These are phyloP conservation scores for Torulaspora gathmanii DNA, from an alignment of 805 yeast species.

Conservation along the genomic window DNA sequence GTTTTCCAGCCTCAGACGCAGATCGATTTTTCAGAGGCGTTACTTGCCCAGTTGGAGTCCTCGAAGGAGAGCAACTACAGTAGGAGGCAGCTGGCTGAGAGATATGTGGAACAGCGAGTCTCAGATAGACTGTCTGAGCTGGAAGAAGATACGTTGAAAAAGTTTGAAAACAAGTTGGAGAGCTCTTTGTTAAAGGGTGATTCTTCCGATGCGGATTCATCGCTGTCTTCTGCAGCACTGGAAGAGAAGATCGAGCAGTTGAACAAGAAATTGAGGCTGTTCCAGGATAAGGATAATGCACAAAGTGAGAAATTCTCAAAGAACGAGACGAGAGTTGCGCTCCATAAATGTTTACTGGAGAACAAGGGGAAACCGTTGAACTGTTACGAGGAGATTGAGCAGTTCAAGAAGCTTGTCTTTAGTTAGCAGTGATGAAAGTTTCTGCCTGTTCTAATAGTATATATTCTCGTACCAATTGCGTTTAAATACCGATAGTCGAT, in stretches of 20 bases:
- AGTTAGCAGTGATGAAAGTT: slow-evolving; percentile 3
- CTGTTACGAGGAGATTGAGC: slow-evolving; percentile 77
- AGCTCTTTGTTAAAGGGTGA: slow-evolving; percentile 38
- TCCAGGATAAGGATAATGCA: slow-evolving; percentile 34
- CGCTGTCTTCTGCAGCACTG: slow-evolving; percentile 27
- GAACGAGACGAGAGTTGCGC: slow-evolving; percentile 42
- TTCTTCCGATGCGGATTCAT: slow-evolving; percentile 22
- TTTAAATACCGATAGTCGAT: slow-evolving; percentile 3
- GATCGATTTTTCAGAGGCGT: slow-evolving; percentile 60
- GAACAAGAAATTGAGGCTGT: slow-evolving; percentile 36
- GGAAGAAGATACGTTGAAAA: slow-evolving; percentile 47
- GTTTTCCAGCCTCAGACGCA: slow-evolving; percentile 65
- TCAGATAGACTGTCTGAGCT: slow-evolving; percentile 50
- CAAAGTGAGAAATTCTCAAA: slow-evolving; percentile 18
- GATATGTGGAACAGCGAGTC: slow-evolving; percentile 62
- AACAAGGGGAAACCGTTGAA: slow-evolving; percentile 64
- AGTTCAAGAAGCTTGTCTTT: slow-evolving; percentile 55
- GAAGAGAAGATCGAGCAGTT: slow-evolving; percentile 43
- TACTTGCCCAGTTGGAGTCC: slow-evolving; percentile 57
- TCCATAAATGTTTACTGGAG: slow-evolving; percentile 54
- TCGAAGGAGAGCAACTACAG: slow-evolving; percentile 66
- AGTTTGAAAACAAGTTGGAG: slow-evolving; percentile 49
- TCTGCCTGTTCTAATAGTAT: slow-evolving; percentile 5
- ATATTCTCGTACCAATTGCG: slow-evolving; percentile 8
- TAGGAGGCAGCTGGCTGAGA: slow-evolving; percentile 63